phyloP scores from a whole-genome alignment of 768 basidiomycete species.

The Auricularia sp. region DNA sequence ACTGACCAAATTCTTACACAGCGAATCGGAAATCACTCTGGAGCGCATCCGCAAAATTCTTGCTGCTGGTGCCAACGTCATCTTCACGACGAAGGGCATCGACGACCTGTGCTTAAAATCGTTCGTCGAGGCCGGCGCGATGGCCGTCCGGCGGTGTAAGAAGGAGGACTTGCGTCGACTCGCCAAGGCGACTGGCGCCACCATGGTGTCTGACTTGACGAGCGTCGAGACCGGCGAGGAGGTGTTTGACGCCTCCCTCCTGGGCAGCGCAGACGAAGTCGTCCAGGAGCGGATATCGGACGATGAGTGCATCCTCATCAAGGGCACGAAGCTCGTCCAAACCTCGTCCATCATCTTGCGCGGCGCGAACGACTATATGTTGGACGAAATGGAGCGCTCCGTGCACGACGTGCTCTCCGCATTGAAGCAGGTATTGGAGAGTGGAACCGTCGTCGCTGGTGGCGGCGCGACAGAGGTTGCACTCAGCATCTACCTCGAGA shows the following conservation, averaged over 20 bases:
- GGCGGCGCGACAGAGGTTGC: slow-evolving; percentile 97
- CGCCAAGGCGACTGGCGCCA: slow-evolving; percentile 93
- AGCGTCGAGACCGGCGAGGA: slow-evolving; percentile 92
- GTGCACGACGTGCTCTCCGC: slow-evolving; percentile 90
- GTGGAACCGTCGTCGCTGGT: slow-evolving; percentile 90
- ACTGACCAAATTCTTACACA: slow-evolving; percentile 20
- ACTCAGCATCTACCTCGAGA: slow-evolving; percentile 93
- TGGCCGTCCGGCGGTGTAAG: slow-evolving; percentile 94
- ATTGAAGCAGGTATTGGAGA: slow-evolving; percentile 95
- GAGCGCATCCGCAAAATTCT: slow-evolving; percentile 95
- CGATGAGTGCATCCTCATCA: slow-evolving; percentile 93
- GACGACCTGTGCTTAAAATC: slow-evolving; percentile 97
- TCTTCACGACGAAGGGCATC: slow-evolving; percentile 96
- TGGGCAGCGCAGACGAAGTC: slow-evolving; percentile 94
- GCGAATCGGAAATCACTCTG: slow-evolving; percentile 91
- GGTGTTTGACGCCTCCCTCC: slow-evolving; percentile 83
- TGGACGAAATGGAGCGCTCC: slow-evolving; percentile 98
- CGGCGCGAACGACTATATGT: slow-evolving; percentile 97
- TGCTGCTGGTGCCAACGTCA: slow-evolving; percentile 91
- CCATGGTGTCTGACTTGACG: slow-evolving; percentile 82
- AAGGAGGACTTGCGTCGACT: slow-evolving; percentile 97
- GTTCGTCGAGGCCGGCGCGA: slow-evolving; percentile 97
- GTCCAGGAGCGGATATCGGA: slow-evolving; percentile 96
- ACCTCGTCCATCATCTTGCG: slow-evolving; percentile 88
- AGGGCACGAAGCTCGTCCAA: slow-evolving; percentile 94